A percentile compares a stretch with the other conserved stretches of the same genome.
Evolutionary conservation across 2,329 filamentous ascomycete genomes (phyloP).

Genomic region (Aspergillus persii): DNA sequence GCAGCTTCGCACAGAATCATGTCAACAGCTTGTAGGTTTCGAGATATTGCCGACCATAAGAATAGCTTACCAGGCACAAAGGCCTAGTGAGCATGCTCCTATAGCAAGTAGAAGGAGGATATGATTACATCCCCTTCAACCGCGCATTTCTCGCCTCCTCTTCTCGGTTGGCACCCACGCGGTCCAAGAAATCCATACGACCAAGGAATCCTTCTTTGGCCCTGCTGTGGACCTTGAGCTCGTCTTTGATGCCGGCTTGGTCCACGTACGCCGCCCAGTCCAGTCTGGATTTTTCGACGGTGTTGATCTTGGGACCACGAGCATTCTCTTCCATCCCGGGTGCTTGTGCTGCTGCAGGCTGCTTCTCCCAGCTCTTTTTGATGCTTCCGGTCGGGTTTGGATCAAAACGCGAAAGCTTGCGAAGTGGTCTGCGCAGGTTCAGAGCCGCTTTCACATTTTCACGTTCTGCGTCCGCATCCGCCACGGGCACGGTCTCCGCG

Average conservation of each 20-base stretch:
- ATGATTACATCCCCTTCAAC: constrained; percentile 38
- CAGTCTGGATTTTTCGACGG: constrained; percentile 63
- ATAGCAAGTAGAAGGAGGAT: background rate
- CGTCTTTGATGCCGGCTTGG: constrained; percentile 59
- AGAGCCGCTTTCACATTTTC: constrained; percentile 17
- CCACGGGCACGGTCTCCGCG: constrained; percentile 29
- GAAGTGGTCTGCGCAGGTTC: constrained; percentile 39
- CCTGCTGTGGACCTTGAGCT: constrained; percentile 60
- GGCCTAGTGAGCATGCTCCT: background rate
- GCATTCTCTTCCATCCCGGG: constrained; percentile 29
- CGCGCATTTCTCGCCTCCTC: constrained; percentile 55
- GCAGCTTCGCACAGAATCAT: too few relatives aligned
- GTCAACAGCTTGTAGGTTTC: background rate
- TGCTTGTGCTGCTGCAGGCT: constrained; percentile 22
- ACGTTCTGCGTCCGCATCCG: constrained; percentile 18
- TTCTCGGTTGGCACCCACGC: constrained; percentile 56
- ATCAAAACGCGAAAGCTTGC: constrained; percentile 47
- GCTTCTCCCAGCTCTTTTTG: constrained; percentile 46
- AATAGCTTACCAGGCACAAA: background rate
- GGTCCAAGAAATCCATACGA: constrained; percentile 61
- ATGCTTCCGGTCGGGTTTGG: constrained; percentile 45
- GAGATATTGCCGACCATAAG: background rate
- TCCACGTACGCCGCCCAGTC: constrained; percentile 66
- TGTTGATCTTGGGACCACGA: constrained; percentile 61
- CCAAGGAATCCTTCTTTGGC: constrained; percentile 61